Evolutionary conservation across 1,139 yeast genomes (phyloP), one percentile per base, ranked within the genome.

Genomic region (Scheffersomyces parashehatae): DNA sequence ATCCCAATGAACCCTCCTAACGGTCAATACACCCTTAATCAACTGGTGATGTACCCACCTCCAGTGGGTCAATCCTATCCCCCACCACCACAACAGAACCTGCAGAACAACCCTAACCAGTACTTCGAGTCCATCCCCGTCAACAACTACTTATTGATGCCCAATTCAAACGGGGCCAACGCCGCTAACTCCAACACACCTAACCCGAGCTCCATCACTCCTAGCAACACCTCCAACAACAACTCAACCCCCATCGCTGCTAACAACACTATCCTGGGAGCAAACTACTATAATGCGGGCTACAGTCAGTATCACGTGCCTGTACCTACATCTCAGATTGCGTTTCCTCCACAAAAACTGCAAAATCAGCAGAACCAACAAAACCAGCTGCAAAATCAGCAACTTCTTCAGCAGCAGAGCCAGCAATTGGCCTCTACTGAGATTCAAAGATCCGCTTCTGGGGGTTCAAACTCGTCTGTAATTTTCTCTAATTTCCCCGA

Each of bases 11-110:
- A 44, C 26, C 55, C 50, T 10, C 54, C 46, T 15, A 52, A 51
- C 36, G 49, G 54, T 35, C 59, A 56, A 35, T 58, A 58, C 43
- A 47, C 55, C 26, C 48, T 49, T 44, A 54, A 54, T 39, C 61
- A 57, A 36, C 49, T 46, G 35, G 48, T 52, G 28, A 43, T 52
- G 28, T 53, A 53, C 40, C 54, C 57, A 15, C 49, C 46, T 28
- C 56, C 52, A 35, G 55, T 50, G 37, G 50, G 44, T 24, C 32
- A 41, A 38, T 44, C 45, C 37, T 40, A 30, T 38, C 41, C 45
- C 35, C 46, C 44, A 34, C 51, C 41, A 37, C 47, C 39, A 16
- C 47, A 42, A 14, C 49, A 43, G 28, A 53, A 48, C 38, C 52
- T 44, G 30, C 45, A 39, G 24, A 37, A 38, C 9, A 49, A 37